Evolutionary conservation across 2,329 filamentous ascomycete species (phyloP).

Genomic region (Aspergillus neotritici): DNA sequence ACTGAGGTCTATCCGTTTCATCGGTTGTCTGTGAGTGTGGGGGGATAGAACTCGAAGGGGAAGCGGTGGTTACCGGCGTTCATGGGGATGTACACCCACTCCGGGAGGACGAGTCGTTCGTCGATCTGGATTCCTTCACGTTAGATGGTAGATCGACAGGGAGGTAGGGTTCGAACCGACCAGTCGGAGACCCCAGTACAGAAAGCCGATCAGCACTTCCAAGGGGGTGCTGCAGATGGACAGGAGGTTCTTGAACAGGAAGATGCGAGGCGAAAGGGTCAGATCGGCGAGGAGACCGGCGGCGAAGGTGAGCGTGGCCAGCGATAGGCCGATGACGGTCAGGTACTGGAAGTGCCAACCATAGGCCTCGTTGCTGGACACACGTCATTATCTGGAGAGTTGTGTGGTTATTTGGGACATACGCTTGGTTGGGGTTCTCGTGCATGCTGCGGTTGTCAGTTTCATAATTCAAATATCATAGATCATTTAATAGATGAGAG

Average conservation of each 20-base stretch:
- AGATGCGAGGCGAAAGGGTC: slow-evolving; percentile 47
- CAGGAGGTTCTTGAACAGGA: slow-evolving; percentile 53
- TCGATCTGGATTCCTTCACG: slow-evolving; percentile 30
- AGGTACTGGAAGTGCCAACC: slow-evolving; percentile 63
- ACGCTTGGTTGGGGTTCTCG: slow-evolving; percentile 40
- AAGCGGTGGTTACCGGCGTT: slow-evolving; percentile 33
- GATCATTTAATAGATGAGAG: neutral
- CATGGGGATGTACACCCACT: slow-evolving; percentile 34
- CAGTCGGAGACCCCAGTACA: slow-evolving; percentile 56
- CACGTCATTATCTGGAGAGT: slow-evolving; percentile 8
- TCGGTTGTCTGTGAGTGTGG: neutral
- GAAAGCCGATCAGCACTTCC: slow-evolving; percentile 54
- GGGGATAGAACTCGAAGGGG: slow-evolving; percentile 3
- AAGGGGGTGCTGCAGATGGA: slow-evolving; percentile 55
- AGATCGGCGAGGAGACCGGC: slow-evolving; percentile 53
- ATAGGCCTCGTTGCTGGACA: slow-evolving; percentile 50
- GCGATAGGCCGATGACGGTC: slow-evolving; percentile 55
- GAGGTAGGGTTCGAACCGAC: slow-evolving; percentile 28
- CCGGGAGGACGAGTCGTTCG: slow-evolving; percentile 47
- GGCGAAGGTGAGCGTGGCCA: slow-evolving; percentile 52
- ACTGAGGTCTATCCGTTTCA: slow-evolving; percentile 33
- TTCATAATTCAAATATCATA: neutral
- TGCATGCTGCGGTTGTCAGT: slow-evolving; percentile 29
- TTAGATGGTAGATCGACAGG: neutral
- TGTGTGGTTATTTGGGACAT: neutral